Evolutionary conservation across 495 filamentous ascomycete genomes (phyloP).

Genomic region (Letharia lupina): DNA sequence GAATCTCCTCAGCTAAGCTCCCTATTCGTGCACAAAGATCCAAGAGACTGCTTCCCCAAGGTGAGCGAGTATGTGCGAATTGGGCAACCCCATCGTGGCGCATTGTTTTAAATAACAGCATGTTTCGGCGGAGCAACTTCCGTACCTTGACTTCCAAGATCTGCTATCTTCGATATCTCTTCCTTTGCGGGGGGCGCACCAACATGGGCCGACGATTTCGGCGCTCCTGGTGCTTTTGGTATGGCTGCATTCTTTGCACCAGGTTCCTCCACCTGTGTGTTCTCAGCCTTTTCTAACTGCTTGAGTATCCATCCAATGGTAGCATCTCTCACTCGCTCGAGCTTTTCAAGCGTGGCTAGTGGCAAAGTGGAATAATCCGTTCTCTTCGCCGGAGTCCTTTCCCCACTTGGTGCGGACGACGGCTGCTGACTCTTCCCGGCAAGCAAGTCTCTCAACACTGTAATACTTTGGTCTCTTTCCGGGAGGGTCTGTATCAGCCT

Average conservation of each 20-base stretch:
- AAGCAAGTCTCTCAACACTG: conserved; percentile 31
- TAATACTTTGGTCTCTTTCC: conserved; percentile 35
- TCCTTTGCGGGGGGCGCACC: neutral
- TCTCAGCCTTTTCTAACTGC: conserved; percentile 36
- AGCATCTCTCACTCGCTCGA: conserved; percentile 38
- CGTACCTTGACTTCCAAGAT: neutral
- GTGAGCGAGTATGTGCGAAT: no score
- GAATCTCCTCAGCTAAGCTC: neutral
- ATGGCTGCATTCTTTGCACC: no score
- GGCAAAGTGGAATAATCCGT: conserved; percentile 31
- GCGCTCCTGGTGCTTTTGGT: neutral
- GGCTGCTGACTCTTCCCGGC: conserved; percentile 26
- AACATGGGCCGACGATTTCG: neutral
- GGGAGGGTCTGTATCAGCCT: conserved; percentile 27
- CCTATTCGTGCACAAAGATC: neutral
- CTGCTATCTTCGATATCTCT: neutral
- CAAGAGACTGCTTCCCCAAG: neutral
- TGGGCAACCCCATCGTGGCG: neutral
- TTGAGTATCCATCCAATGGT: conserved; percentile 37
- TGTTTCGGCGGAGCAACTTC: neutral
- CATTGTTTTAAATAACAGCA: neutral
- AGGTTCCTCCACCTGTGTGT: conserved; percentile 3
- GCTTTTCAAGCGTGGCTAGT: conserved; percentile 27
- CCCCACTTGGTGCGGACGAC: neutral
- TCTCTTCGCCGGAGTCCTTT: conserved; percentile 22